A percentile compares a stretch with the other conserved stretches of the same genome.
These are phyloP conservation scores for Brasilioporus rufonigricans DNA, from an alignment of 768 basidiomycete species.

Conservation along the genomic window DNA sequence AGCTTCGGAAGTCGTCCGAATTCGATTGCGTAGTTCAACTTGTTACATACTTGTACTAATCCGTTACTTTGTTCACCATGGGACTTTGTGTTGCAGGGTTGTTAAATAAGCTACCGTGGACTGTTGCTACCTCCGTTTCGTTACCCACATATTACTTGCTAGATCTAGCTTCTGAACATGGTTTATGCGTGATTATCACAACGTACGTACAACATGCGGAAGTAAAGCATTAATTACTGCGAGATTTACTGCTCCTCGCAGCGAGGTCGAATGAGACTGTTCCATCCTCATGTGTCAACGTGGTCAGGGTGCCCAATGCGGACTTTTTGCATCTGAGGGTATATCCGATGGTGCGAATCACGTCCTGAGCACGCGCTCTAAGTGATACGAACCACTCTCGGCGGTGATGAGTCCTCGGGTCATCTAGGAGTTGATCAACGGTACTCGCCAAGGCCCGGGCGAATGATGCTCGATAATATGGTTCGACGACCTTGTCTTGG, in stretches of 20 bases:
- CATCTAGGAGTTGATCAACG: conserved; percentile 34
- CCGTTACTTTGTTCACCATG: not conserved
- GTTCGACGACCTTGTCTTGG: conserved; percentile 12
- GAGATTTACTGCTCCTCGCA: conserved; percentile 27
- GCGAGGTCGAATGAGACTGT: conserved; percentile 32
- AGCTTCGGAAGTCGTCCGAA: conserved; percentile 39
- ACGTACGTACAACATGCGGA: not conserved
- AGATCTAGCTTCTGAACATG: conserved; percentile 12
- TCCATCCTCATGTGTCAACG: conserved; percentile 25
- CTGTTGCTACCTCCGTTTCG: conserved; percentile 1
- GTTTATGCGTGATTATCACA: not conserved
- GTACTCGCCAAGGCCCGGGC: conserved; percentile 43
- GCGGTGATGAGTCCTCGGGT: conserved; percentile 15
- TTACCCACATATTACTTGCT: not conserved
- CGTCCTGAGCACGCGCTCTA: conserved; percentile 17
- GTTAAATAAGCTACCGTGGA: conserved; percentile 1
- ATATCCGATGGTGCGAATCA: conserved; percentile 12
- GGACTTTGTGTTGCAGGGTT: conserved; percentile 5
- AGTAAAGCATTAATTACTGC: conserved; percentile 16
- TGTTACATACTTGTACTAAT: too few relatives aligned
- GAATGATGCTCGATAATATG: conserved; percentile 48
- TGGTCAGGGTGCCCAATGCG: conserved; percentile 24
- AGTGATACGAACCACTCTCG: conserved; percentile 20
- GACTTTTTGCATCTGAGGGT: conserved; percentile 20
- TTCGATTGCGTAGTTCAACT: conserved; percentile 36